A percentile compares a stretch with the other conserved stretches of the same genome.
Evolutionary conservation across 1,284 basidiomycete genomes (phyloP).

Genomic region (Malassezia japonica): DNA sequence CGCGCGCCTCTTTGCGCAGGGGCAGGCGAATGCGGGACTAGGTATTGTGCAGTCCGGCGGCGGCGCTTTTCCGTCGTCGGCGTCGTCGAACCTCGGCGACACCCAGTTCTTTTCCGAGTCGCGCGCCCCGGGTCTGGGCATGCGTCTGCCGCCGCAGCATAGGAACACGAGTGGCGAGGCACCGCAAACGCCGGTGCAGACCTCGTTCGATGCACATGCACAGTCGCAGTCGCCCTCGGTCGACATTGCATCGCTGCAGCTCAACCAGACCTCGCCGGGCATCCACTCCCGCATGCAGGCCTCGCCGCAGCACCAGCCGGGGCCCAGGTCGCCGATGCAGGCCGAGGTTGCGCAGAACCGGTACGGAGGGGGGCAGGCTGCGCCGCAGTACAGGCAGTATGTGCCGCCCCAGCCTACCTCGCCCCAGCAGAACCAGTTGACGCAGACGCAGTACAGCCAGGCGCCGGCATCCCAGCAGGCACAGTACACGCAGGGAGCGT

Average conservation of each 20-base stretch:
- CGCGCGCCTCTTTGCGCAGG: background rate
- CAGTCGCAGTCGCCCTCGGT: background rate
- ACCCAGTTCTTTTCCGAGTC: slow-evolving; percentile 2
- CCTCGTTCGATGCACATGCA: no score
- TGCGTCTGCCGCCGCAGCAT: slow-evolving; percentile 3
- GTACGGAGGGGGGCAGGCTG: no score
- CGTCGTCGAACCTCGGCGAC: background rate
- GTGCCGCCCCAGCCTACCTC: no score
- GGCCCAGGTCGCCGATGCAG: no score
- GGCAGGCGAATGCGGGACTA: background rate
- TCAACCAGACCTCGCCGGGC: no score
- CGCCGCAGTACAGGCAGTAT: no score
- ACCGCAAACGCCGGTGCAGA: background rate
- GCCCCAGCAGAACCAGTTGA: no score
- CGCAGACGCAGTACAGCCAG: no score
- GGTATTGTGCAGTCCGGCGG: background rate
- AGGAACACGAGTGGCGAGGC: background rate
- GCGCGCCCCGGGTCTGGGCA: slow-evolving; percentile 1
- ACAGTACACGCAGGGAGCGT: background rate
- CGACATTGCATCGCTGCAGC: background rate
- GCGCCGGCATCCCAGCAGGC: no score
- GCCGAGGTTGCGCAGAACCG: no score
- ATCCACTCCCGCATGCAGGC: no score
- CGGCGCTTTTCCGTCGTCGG: background rate
- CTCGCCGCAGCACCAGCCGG: no score